phyloP scores from a whole-genome alignment of 371 early-diverging fungal genomes.

The Furculomyces boomerangus region DNA sequence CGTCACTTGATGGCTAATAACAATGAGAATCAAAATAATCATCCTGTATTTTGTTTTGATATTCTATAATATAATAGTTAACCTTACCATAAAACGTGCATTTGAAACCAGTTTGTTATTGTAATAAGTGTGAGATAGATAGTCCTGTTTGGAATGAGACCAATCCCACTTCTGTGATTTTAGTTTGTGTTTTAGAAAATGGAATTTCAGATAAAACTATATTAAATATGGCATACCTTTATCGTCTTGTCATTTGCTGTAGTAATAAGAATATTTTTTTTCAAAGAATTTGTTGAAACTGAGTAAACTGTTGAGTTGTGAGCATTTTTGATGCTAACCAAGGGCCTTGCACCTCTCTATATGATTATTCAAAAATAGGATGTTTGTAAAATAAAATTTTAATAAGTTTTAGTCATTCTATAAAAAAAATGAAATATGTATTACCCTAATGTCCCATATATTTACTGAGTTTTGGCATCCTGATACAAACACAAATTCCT shows the following conservation, averaged over 20 bases:
- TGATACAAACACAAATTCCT: constrained; percentile 2
- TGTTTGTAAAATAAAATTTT: too few relatives aligned
- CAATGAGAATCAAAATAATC: not conserved
- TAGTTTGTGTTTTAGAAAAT: not conserved
- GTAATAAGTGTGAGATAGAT: not conserved
- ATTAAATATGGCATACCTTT: not conserved
- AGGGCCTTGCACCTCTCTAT: not conserved
- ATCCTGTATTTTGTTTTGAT: not conserved
- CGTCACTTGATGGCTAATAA: not conserved
- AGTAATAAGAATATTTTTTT: constrained; percentile 1
- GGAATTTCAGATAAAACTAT: not conserved
- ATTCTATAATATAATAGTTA: not conserved
- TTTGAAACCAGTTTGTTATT: not conserved
- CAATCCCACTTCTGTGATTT: constrained; percentile 3
- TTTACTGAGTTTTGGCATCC: constrained; percentile 1
- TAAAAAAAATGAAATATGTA: too few relatives aligned
- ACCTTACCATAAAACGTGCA: not conserved
- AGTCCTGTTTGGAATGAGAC: not conserved
- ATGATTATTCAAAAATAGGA: too few relatives aligned
- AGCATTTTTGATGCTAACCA: not conserved
- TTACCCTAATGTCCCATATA: constrained; percentile 2
- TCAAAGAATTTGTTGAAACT: not conserved
- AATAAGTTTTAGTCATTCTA: too few relatives aligned
- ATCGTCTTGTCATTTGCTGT: not conserved
- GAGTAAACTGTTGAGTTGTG: constrained; percentile 2